Percentiles rank a stretch among this genome's conserved stretches.
phyloP scores from a whole-genome alignment of 2,329 filamentous ascomycete species.

The Microcera coccophila region DNA sequence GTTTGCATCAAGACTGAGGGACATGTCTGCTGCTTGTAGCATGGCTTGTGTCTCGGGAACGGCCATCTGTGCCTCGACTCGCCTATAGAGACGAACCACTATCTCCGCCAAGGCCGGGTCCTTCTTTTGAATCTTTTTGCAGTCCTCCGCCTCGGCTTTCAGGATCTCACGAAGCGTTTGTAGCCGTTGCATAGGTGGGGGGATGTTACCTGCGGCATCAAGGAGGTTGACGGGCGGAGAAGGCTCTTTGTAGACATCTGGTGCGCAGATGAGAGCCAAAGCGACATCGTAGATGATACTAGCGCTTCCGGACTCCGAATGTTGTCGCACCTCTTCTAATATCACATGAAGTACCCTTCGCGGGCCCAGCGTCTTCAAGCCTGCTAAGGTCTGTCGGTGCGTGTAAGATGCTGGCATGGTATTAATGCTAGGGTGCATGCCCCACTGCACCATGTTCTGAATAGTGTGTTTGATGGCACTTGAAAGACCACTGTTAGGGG shows the following conservation, averaged over 20 bases:
- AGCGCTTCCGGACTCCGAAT: slow-evolving; percentile 56
- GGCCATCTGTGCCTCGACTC: slow-evolving; percentile 63
- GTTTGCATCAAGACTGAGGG: slow-evolving; percentile 38
- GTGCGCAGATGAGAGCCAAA: slow-evolving; percentile 65
- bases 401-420: slow-evolving; percentile 64
- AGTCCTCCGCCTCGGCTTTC: slow-evolving; percentile 55
- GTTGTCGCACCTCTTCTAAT: slow-evolving; percentile 62
- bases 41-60: slow-evolving; percentile 39
- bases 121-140: slow-evolving; percentile 51
- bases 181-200: slow-evolving; percentile 40
- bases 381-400: slow-evolving; percentile 64
- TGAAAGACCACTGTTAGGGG: slow-evolving; percentile 52
- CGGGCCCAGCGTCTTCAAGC: slow-evolving; percentile 58
- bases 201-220: slow-evolving; percentile 35
- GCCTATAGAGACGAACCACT: slow-evolving; percentile 58
- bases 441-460: slow-evolving; percentile 64
- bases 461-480: slow-evolving; percentile 58
- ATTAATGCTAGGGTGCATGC: slow-evolving; percentile 51
- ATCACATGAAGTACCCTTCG: slow-evolving; percentile 58
- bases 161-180: slow-evolving; percentile 60
- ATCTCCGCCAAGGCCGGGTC: slow-evolving; percentile 58
- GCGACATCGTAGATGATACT: slow-evolving; percentile 65
- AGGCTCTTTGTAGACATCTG: slow-evolving; percentile 49
- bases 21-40: slow-evolving; percentile 41
- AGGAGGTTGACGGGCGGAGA: slow-evolving; percentile 29